Evolutionary conservation across 1,284 basidiomycete genomes (phyloP).

Genomic region (Nidula niveotomentosa): DNA sequence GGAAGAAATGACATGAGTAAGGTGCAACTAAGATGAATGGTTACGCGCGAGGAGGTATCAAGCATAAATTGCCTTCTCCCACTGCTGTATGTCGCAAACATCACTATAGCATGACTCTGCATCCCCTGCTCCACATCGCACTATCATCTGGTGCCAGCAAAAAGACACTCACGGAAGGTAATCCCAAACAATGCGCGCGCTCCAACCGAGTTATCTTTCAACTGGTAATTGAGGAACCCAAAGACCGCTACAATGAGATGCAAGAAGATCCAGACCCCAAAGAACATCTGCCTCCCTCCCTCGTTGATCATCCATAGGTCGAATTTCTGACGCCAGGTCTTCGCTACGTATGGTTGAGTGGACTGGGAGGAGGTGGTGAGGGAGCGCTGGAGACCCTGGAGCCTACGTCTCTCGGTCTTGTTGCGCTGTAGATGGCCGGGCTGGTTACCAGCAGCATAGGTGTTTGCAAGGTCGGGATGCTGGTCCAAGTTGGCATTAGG

Average conservation of each 20-base stretch:
- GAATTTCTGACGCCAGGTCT: constrained; percentile 44
- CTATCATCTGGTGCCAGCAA: neutral
- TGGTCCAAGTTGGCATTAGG: constrained; percentile 50
- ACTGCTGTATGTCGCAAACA: too few relatives aligned
- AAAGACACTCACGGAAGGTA: constrained; percentile 64
- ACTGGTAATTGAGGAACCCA: constrained; percentile 73
- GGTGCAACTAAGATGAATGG: too few relatives aligned
- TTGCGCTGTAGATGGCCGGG: constrained; percentile 66
- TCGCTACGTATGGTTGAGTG: constrained; percentile 29
- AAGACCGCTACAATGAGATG: constrained; percentile 74
- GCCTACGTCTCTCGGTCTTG: constrained; percentile 72
- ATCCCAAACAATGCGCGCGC: constrained; percentile 71
- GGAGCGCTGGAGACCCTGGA: constrained; percentile 76
- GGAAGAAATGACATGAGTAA: neutral
- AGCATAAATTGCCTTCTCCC: too few relatives aligned
- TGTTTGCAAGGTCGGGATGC: constrained; percentile 47
- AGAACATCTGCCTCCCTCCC: constrained; percentile 76
- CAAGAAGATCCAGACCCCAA: constrained; percentile 74
- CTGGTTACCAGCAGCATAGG: constrained; percentile 29
- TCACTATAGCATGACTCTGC: too few relatives aligned
- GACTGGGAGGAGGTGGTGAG: constrained; percentile 34
- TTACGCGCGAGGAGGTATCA: too few relatives aligned
- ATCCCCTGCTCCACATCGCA: too few relatives aligned
- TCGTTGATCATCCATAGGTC: constrained; percentile 91
- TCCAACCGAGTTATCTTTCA: constrained; percentile 73